These are phyloP conservation scores for Cladorrhinum sp. DNA, from an alignment of 2,329 filamentous ascomycete species.

Conservation along the genomic window DNA sequence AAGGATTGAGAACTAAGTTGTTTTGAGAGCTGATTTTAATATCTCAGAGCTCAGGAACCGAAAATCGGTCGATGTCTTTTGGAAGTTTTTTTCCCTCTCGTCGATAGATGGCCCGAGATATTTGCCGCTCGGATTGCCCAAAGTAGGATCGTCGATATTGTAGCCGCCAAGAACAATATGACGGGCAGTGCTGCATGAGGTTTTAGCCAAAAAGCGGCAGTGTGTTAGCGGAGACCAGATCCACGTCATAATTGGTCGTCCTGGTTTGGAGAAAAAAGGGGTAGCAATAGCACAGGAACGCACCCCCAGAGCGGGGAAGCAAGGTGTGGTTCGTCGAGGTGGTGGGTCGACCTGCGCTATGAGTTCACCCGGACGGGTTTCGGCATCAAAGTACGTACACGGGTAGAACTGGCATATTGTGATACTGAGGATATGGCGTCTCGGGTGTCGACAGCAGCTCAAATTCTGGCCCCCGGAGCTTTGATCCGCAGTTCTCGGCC, in stretches of 20 bases:
- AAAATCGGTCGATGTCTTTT: neutral
- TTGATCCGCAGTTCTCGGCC: neutral
- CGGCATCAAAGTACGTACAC: constrained; percentile 1
- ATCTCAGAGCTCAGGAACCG: constrained; percentile 4
- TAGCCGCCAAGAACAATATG: constrained; percentile 3
- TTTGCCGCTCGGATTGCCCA: constrained; percentile 17
- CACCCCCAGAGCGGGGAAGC: constrained; percentile 22
- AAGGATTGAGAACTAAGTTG: neutral
- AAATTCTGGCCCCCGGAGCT: neutral
- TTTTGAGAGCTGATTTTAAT: constrained; percentile 10
- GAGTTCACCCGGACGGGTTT: constrained; percentile 10
- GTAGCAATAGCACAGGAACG: constrained; percentile 29
- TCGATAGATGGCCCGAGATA: constrained; percentile 3
- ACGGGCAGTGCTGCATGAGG: constrained; percentile 1
- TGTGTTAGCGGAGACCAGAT: constrained; percentile 11
- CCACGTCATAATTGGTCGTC: constrained; percentile 19
- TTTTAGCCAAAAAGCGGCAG: constrained; percentile 20
- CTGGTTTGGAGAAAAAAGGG: constrained; percentile 10
- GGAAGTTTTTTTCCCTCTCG: constrained; percentile 9
- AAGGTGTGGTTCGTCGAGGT: neutral
- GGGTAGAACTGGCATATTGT: neutral
- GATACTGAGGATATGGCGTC: neutral
- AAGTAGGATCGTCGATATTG: constrained; percentile 15
- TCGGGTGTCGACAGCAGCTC: neutral
- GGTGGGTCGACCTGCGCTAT: constrained; percentile 1